phyloP scores from a whole-genome alignment of 306 rosid species.

The Lathyrus oleraceus region DNA sequence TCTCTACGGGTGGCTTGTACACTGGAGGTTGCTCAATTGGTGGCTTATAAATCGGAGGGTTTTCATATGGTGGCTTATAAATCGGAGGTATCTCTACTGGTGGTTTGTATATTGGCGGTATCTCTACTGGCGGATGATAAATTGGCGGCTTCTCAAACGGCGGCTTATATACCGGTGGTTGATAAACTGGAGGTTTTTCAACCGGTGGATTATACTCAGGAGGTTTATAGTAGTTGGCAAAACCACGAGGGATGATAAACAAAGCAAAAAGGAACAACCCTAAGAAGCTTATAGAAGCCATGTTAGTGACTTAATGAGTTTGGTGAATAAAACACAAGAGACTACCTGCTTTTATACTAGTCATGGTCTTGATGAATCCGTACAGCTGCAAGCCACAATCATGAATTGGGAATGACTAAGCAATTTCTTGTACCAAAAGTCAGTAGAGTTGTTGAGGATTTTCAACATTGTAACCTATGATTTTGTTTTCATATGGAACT shows the following conservation, averaged over 20 bases:
- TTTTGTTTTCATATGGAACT: background rate
- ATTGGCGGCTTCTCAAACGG: background rate
- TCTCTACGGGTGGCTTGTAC: background rate
- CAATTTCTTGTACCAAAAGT: background rate
- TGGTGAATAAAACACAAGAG: background rate
- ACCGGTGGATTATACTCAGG: background rate
- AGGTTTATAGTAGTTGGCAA: conserved; percentile 13
- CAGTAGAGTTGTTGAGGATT: background rate
- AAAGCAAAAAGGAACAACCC: conserved; percentile 20
- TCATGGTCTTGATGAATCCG: background rate
- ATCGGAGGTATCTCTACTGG: background rate
- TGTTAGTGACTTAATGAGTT: background rate
- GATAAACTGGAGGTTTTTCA: background rate
- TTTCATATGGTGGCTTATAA: background rate
- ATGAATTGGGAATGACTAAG: background rate
- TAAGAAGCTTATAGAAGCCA: conserved; percentile 23
- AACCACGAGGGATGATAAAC: background rate
- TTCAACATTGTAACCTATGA: background rate
- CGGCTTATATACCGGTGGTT: background rate
- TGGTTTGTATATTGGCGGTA: background rate
- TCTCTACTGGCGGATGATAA: background rate
- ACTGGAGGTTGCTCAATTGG: background rate
- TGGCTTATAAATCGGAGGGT: background rate
- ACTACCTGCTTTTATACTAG: background rate
- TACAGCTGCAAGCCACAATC: background rate